phyloP scores from a whole-genome alignment of 2,329 filamentous ascomycete species.

The Stenocarpella maydis region DNA sequence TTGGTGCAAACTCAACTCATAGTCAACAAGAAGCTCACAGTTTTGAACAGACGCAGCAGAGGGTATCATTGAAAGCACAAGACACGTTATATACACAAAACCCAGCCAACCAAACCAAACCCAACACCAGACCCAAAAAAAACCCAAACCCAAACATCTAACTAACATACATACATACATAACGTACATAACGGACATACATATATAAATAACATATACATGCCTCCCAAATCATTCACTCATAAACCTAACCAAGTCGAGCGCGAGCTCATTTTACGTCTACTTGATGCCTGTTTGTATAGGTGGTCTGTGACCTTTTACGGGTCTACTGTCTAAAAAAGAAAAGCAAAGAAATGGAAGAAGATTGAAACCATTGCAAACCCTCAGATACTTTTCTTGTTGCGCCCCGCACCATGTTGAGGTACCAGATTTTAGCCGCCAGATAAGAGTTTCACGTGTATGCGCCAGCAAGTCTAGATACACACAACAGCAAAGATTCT shows the following conservation, averaged over 20 bases:
- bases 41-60: not conserved
- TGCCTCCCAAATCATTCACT: slow-evolving; percentile 45
- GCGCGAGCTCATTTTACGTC: slow-evolving; percentile 34
- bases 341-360: not conserved
- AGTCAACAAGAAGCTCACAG: not conserved
- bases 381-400: slow-evolving; percentile 23
- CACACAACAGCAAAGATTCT: slow-evolving; percentile 35
- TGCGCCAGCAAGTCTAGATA: slow-evolving; percentile 24
- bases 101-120: not conserved
- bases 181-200: slow-evolving; percentile 34
- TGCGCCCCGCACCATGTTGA: not conserved
- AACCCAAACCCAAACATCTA: slow-evolving; percentile 27
- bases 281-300: slow-evolving; percentile 33
- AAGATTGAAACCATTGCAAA: slow-evolving; percentile 4
- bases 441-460: not conserved
- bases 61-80: slow-evolving; percentile 22
- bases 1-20: not conserved
- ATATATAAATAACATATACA: slow-evolving; percentile 27
- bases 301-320: slow-evolving; percentile 38
- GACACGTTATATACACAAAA: not conserved
- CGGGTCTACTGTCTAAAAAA: slow-evolving; percentile 31
- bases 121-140: slow-evolving; percentile 1
- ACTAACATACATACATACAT: slow-evolving; percentile 29
- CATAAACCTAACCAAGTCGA: slow-evolving; percentile 38
- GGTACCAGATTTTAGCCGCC: slow-evolving; percentile 4